Base-by-base conservation (phyloP, 139 green algal species). In the Desmodesmus armatus region DNA sequence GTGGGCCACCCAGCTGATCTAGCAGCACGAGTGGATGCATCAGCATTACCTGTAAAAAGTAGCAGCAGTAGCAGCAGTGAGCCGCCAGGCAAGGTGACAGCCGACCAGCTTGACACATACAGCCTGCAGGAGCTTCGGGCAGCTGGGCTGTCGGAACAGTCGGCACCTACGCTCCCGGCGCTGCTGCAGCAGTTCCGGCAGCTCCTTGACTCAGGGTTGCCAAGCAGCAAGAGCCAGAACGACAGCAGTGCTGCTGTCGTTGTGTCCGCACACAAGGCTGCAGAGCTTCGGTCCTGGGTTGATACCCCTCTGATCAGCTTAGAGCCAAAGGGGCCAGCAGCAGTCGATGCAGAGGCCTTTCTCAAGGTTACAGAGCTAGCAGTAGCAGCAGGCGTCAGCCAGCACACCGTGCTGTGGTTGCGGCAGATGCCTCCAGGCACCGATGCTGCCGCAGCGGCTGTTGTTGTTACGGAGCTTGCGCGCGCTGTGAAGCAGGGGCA, bases 1-100 rank as follows among this genome's bases (percentile, higher is more conserved):
- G 33, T 21, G 33, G 58, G 58, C 11, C 58, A 66, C 58, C 58
- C 58, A 66, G 58, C 31, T 43, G 31, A 72, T 17, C 31, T 41
- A 17, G 63, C 63, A 43, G n/a, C n/a, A n/a, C n/a, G n/a, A n/a
- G n/a, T n/a, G n/a, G n/a, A n/a, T n/a, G n/a, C n/a, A n/a, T n/a
- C n/a, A n/a, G n/a, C n/a, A n/a, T n/a, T n/a, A n/a, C n/a, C n/a
- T n/a, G 17, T 44, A 31, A 72, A 72, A 27, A 33, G 17, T 33
- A 72, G 63, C 63, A 44, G 63, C 63, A 72, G 63, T 33, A 72
- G 63, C 63, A 72, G 63, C 31, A 72, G 63, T 33, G n/a, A 72
- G 31, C 63, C 41, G 63, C 63, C n/a, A n/a, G 43, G 62, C 27
- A 71, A 17, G 5, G n/a, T 63, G 53, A 5, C 53, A 63, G 21